A percentile compares a stretch with the other conserved stretches of the same genome.
Conservation (phyloP, 2,329 filamentous ascomycete genomes). For the Trichophaea hybrida region DNA sequence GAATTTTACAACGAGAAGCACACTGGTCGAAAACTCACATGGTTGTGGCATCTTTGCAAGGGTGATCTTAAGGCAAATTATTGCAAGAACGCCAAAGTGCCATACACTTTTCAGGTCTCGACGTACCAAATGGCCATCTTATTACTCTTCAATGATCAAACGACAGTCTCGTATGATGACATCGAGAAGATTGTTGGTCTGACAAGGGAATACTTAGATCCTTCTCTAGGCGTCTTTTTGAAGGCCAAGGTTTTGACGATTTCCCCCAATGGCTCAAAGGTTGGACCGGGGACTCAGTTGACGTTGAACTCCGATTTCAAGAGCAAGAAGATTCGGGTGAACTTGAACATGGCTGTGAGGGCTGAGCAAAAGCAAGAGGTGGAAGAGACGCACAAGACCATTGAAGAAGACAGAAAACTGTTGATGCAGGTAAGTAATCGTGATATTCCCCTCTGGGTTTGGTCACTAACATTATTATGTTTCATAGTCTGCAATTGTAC, state of each 20-base stretch:
- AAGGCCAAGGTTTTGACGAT: slow-evolving; percentile 82
- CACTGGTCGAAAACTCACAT: slow-evolving; percentile 87
- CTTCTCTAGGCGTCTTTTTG: slow-evolving; percentile 69
- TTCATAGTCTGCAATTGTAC: slow-evolving; percentile 80
- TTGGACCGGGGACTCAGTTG: slow-evolving; percentile 64
- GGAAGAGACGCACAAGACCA: slow-evolving; percentile 96
- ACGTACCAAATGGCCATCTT: slow-evolving; percentile 97
- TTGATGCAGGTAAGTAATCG: slow-evolving; percentile 70
- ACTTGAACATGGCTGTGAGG: slow-evolving; percentile 87
- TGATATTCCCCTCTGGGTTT: not conserved
- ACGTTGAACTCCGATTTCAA: slow-evolving; percentile 88
- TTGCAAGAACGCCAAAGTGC: slow-evolving; percentile 73
- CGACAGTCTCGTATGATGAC: slow-evolving; percentile 73
- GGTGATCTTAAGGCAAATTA: slow-evolving; percentile 92
- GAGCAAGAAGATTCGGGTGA: slow-evolving; percentile 95
- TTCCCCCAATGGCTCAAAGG: slow-evolving; percentile 57
- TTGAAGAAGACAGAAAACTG: slow-evolving; percentile 93
- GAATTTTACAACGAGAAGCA: slow-evolving; percentile 95
- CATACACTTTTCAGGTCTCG: slow-evolving; percentile 93
- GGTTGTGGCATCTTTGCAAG: slow-evolving; percentile 97
- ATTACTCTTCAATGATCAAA: slow-evolving; percentile 83
- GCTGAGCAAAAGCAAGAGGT: slow-evolving; percentile 92
- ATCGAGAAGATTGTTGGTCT: slow-evolving; percentile 70
- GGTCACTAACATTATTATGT: slow-evolving; percentile 14
- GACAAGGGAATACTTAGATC: slow-evolving; percentile 68